Evolutionary conservation across 768 basidiomycete species (phyloP), one percentile per base, ranked within the genome.

Genomic region (Suillus placidus): DNA sequence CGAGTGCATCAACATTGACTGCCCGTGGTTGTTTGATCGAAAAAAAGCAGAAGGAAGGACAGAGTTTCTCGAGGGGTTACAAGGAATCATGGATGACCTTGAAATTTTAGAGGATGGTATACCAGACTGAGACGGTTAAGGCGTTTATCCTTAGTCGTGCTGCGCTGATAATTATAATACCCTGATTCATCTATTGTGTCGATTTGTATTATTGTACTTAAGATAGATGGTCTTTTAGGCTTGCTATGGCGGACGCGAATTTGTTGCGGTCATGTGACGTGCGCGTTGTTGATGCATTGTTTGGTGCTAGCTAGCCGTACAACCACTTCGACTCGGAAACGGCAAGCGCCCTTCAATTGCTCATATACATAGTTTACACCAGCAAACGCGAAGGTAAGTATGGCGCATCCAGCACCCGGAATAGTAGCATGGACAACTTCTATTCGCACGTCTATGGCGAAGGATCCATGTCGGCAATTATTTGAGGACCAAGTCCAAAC

Each of bases 1-100:
- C 55, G 75, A 84, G 40, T 99, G 96, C 77, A 88, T 91, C 71
- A 94, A 93, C 9, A 79, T 93, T 55, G 95, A 97, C 72, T 99
- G 96, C 73, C 85, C 90, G 0, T 91, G 93, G 87, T 76, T 95
- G 40, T 97, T 87, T 69, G 85, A 89, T 37, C 81, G 93, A 42
- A 85, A 84, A 66, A 88, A 86, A 69, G 80, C 83, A 6, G 87
- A 89, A 66, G 71, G 74, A 66, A 81, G 78, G 64, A 54, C 67
- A 6, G 77, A 76, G 52, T 70, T 64, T n/a, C 61, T 81, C 30
- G 73, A 74, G 16, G 72, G 71, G 9, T 60, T 81, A 14, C 67
- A 70, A 23, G 73, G 69, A 38, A 34, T 82, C 16, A 67, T 82
- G 7, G 74, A 78, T 37, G 69, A 75, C 26, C 26, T 75, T 62